Base-by-base conservation (phyloP, 345 rosid species). In the Aquilaria sinensis region DNA sequence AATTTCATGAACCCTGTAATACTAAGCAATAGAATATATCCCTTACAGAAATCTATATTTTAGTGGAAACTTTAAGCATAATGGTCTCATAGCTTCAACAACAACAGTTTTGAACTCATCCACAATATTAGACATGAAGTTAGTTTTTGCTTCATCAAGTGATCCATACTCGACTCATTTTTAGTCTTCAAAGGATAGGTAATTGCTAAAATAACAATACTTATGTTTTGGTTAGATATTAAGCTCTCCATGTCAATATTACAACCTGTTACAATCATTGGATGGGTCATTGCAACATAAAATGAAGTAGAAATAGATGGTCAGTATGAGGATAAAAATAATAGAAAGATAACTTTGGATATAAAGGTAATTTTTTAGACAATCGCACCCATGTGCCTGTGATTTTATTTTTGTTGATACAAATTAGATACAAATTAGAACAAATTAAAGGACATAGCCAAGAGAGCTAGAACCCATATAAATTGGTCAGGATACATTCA, bases 231-330 rank as follows among this genome's bases (percentile, higher is more conserved):
- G 69, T 93, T 97, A 63, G 98, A 85, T 57, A 93, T 93, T 73
- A 93, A 79, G 69, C 96, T 93, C 83, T 93, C 98, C 98, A 93
- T 93, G 65, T 93, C 98, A 75, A 93, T 90, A 70, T 93, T 93
- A 88, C 99, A 94, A 85, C 83, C 90, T 67, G 96, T 88, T 61
- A 94, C 95, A 61, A 96, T 96, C 97, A 90, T 86, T 51, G 97
- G 99, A 85, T 94, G 99, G 34, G 92, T 88, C 99, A 90, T 88
- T 50, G 99, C 96, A 78, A 94, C 99, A 97, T 94, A 85, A 59
- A 71, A 69, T 59, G 43, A 66, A 12, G 54, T 34, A 57, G 13
- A 46, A 56, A 45, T 10, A 32, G n/a, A 49, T 10, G 16, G 45
- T 67, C 61, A 60, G 33, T 7, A 14, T 54, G 45, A 1, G n/a